phyloP scores from a whole-genome alignment of 176 grass and related monocot genomes.

The Chloris gayana region DNA sequence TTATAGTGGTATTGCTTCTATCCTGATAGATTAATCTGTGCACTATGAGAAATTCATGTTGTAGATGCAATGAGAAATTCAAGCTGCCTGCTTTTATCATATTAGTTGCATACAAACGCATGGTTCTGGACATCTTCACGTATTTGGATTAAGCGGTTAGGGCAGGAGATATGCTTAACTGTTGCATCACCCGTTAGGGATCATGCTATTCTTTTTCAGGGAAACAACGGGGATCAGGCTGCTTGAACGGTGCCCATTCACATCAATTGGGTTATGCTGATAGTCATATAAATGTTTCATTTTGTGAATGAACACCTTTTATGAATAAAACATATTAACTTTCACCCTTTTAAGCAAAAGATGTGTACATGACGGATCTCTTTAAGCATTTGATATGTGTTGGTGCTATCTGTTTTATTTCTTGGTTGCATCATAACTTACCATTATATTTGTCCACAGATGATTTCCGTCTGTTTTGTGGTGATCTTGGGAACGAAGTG shows the following conservation, averaged over 20 bases:
- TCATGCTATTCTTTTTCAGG: too few species aligned
- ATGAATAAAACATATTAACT: not conserved
- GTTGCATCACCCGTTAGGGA: not conserved
- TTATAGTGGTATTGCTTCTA: not conserved
- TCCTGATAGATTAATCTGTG: not conserved
- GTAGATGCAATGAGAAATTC: not conserved
- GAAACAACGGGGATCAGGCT: too few species aligned
- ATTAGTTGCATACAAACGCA: not conserved
- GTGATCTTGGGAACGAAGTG: constrained; percentile 94
- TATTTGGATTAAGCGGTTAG: not conserved
- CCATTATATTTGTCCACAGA: constrained; percentile 37
- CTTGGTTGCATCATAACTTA: not conserved
- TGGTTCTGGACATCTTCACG: too few species aligned
- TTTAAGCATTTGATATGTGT: not conserved
- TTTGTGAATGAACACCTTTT: not conserved
- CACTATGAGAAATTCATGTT: not conserved
- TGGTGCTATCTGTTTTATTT: not conserved
- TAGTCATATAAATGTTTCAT: not conserved
- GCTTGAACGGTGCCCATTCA: not conserved
- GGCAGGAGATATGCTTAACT: not conserved
- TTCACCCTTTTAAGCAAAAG: not conserved
- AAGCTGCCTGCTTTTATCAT: not conserved
- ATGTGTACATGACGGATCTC: not conserved
- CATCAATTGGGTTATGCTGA: not conserved
- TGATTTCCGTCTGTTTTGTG: constrained; percentile 92